phyloP scores from a whole-genome alignment of 768 basidiomycete species.

The Tylopilus vinaceipallidus region DNA sequence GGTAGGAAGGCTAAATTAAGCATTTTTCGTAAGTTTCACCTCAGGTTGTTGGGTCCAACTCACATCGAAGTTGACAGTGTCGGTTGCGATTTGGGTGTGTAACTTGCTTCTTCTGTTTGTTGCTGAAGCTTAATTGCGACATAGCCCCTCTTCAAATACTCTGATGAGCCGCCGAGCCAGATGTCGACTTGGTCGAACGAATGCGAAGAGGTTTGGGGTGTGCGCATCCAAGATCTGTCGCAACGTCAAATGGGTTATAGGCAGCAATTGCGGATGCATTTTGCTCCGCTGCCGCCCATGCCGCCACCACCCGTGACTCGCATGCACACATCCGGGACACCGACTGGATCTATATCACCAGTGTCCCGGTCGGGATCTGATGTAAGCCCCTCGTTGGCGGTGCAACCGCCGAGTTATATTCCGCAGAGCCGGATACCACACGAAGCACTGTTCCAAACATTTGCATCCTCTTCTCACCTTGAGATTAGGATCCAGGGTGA shows the following conservation, averaged over 20 bases:
- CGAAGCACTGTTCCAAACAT: conserved; percentile 35
- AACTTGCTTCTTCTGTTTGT: conserved; percentile 25
- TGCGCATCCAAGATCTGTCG: conserved; percentile 50
- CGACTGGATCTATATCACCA: conserved; percentile 19
- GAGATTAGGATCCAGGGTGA: conserved; percentile 20
- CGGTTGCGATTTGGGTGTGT: conserved; percentile 58
- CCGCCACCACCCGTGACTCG: conserved; percentile 32
- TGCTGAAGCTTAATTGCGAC: conserved; percentile 11
- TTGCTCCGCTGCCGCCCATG: conserved; percentile 25
- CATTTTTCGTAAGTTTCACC: conserved; percentile 43
- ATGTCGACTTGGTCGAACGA: conserved; percentile 60
- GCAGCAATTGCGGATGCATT: conserved; percentile 17
- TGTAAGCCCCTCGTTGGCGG: conserved; percentile 7
- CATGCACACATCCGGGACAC: conserved; percentile 9
- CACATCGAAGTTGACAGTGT: conserved; percentile 45
- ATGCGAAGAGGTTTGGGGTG: conserved; percentile 68
- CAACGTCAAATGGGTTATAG: conserved; percentile 18
- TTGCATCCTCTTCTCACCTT: conserved; percentile 11
- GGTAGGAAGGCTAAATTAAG: conserved; percentile 42
- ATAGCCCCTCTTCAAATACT: conserved; percentile 69
- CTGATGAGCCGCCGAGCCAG: conserved; percentile 49
- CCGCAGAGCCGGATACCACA: conserved; percentile 36
- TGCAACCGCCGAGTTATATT: conserved; percentile 30
- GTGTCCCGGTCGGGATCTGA: conserved; percentile 23
- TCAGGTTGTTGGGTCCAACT: conserved; percentile 30